These are phyloP conservation scores for Apostasia ramifera DNA, from an alignment of 106 monocot genomes.

Conservation along the genomic window DNA sequence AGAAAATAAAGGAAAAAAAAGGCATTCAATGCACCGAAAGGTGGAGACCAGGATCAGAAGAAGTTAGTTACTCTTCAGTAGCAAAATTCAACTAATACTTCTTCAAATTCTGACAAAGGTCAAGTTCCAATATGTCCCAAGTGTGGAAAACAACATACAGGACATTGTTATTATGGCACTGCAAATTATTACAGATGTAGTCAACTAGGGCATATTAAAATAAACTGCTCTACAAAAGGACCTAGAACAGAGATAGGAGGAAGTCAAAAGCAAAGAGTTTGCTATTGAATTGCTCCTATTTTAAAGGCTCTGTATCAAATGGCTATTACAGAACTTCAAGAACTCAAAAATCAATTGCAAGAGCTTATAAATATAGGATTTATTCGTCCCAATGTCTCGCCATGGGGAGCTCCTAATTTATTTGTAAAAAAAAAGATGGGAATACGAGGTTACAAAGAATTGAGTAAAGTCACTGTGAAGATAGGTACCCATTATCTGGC, in stretches of 20 bases:
- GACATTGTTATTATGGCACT: background rate
- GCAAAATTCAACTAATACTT: too few relatives aligned
- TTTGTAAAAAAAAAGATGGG: too few relatives aligned
- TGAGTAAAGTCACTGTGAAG: too few relatives aligned
- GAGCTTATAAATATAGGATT: background rate
- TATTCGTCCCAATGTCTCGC: background rate
- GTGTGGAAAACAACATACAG: background rate
- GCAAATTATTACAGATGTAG: background rate
- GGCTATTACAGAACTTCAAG: too few relatives aligned
- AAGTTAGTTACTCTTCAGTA: slow-evolving; percentile 23
- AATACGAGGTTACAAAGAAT: too few relatives aligned
- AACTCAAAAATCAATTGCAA: background rate
- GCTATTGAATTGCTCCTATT: background rate
- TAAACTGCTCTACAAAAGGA: background rate
- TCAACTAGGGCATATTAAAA: background rate
- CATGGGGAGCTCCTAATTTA: background rate
- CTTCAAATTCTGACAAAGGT: background rate
- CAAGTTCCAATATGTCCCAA: background rate
- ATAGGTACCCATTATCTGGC: too few relatives aligned
- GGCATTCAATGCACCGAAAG: too few relatives aligned
- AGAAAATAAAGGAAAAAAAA: too few relatives aligned
- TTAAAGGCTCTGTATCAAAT: background rate
- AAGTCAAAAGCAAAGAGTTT: background rate
- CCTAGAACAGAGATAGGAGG: too few relatives aligned
- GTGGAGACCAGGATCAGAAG: slow-evolving; percentile 20